Evolutionary conservation across 768 basidiomycete genomes (phyloP), one percentile per base, ranked within the genome.

Genomic region (Mycena maculata): DNA sequence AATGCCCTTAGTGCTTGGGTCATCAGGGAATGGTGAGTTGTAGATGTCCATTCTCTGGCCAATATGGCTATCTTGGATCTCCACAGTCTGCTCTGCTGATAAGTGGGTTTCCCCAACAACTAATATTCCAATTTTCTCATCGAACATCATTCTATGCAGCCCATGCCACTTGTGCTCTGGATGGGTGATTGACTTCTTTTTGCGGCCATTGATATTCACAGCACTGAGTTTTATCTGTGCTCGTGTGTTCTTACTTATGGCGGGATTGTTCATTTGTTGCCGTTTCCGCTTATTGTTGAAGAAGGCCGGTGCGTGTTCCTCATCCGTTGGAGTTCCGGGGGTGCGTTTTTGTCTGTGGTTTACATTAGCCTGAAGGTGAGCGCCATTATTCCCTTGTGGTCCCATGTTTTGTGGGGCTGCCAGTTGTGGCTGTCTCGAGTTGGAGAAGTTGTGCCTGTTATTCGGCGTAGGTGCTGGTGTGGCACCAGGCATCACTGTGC

Each of bases 151-250:
- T 4, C 61, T 27, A 27, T 62, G 22, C 3, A 70, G 18, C 2
- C 30, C 25, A 15, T 60, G 49, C 65, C 65, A 70, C 41, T 70
- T 70, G 38, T 65, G 53, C 10, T 36, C 28, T 0, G 31, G 60
- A 16, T 59, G 45, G 3, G 4, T 8, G 12, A 60, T 52, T 0
- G 33, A 49, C 6, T 22, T 16, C n/a, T n/a, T n/a, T n/a, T 38
- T 50, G 0, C 53, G 53, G 4, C 59, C 52, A 41, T 47, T 55
- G 1, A 39, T 41, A 27, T 61, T 60, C 2, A 41, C 2, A 1
- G 42, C 41, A 23, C 1, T 3, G 2, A 63, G 11, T 0, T 55
- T 55, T 1, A 63, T 18, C 3, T 45, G 15, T 3, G 62, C 59
- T 9, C 23, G 11, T 0, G 60, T 61, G 1, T 66, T 66, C 1